A percentile compares a stretch with the other conserved stretches of the same genome.
Evolutionary conservation across 2,329 filamentous ascomycete species (phyloP).

Genomic region (Cercospora zeina): DNA sequence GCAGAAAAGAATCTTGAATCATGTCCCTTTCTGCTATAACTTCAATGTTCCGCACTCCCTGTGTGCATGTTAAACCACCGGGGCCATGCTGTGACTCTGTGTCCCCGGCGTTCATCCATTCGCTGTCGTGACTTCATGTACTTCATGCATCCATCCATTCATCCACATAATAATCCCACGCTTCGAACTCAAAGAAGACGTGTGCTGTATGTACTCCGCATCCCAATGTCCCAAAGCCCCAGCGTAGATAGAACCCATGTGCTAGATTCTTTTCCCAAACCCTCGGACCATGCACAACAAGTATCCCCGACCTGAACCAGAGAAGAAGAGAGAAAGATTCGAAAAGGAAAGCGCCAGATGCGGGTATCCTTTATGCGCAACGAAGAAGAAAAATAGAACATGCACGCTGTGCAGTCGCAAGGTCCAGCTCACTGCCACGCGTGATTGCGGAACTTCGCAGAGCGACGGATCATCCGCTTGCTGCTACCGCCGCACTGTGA

Average conservation of each 20-base stretch:
- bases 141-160: not conserved
- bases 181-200: not conserved
- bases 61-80: not conserved
- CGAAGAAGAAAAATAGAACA: not conserved
- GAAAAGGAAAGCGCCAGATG: conserved; percentile 2
- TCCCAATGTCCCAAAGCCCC: not conserved
- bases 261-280: not conserved
- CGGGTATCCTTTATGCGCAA: not conserved
- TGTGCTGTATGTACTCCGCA: not conserved
- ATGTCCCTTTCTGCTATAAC: not conserved
- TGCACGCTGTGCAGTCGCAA: not conserved
- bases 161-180: not conserved
- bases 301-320: not conserved
- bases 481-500: conserved; percentile 3
- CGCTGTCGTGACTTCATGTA: not conserved
- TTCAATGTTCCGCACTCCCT: not conserved
- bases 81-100: not conserved
- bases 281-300: not conserved
- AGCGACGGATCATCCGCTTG: conserved; percentile 3
- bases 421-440: not conserved
- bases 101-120: not conserved
- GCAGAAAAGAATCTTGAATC: no score
- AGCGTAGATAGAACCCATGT: not conserved
- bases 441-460: conserved; percentile 1
- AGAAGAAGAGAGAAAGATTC: not conserved